phyloP scores from a whole-genome alignment of 306 rosid species.

The Inga leiocalycina region DNA sequence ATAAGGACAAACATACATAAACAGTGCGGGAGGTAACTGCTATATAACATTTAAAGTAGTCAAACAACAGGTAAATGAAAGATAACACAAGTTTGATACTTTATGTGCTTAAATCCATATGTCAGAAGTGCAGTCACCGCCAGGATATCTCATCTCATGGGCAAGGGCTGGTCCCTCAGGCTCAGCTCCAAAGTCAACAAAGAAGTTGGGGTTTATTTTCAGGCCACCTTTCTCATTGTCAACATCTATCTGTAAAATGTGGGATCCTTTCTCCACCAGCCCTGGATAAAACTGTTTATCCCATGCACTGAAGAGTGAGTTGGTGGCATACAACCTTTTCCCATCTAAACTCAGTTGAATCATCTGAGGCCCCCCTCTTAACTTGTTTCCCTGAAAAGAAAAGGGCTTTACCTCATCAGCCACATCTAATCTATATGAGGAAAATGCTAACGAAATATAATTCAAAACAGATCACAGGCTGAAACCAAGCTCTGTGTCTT shows the following conservation, averaged over 20 bases:
- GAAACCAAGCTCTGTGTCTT: background rate
- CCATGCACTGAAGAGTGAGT: background rate
- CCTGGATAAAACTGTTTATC: slow-evolving; percentile 67
- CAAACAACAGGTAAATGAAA: background rate
- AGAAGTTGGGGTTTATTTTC: slow-evolving; percentile 69
- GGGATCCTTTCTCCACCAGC: slow-evolving; percentile 67
- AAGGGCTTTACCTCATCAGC: background rate
- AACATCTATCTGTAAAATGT: slow-evolving; percentile 73
- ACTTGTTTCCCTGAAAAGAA: background rate
- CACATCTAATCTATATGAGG: background rate
- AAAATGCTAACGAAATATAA: background rate
- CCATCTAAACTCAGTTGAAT: background rate
- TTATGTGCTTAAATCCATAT: background rate
- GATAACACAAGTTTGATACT: background rate
- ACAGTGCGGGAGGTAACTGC: background rate
- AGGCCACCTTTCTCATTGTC: slow-evolving; percentile 75
- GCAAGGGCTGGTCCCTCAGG: slow-evolving; percentile 94
- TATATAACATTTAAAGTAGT: background rate
- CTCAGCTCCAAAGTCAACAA: slow-evolving; percentile 87
- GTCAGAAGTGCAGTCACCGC: slow-evolving; percentile 93
- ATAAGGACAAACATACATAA: background rate
- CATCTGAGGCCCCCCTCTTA: slow-evolving; percentile 3
- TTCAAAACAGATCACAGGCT: background rate
- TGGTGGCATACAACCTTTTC: background rate
- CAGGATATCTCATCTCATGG: slow-evolving; percentile 97